Evolutionary conservation across 805 yeast genomes (phyloP).

Genomic region (Jamesozyma rosinii): DNA sequence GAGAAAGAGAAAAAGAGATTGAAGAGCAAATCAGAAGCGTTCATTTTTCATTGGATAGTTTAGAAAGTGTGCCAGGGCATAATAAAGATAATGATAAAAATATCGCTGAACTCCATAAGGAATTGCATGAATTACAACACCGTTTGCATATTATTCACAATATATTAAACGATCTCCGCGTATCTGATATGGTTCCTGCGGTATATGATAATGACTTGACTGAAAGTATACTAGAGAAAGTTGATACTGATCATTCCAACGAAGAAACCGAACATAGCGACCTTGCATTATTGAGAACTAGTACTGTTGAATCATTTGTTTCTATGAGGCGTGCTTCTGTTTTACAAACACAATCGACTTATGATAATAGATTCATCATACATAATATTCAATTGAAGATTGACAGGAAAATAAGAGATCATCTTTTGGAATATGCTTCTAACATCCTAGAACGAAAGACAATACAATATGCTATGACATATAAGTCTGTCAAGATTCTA

Average conservation of each 20-base stretch:
- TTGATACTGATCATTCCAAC: conserved; percentile 8
- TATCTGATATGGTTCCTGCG: conserved; percentile 19
- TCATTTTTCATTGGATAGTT: conserved; percentile 6
- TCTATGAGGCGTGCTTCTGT: conserved; percentile 26
- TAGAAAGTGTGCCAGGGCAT: conserved; percentile 1
- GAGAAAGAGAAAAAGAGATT: conserved; percentile 32
- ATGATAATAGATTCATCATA: conserved; percentile 49
- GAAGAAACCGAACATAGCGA: conserved; percentile 3
- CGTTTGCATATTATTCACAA: conserved; percentile 26
- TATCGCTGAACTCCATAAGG: conserved; percentile 12
- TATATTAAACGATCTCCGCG: conserved; percentile 26
- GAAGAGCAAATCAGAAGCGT: conserved; percentile 31
- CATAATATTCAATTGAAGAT: conserved; percentile 49
- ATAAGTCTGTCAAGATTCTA: conserved; percentile 42
- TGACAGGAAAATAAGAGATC: conserved; percentile 42
- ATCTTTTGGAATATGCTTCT: conserved; percentile 39
- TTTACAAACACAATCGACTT: conserved; percentile 27
- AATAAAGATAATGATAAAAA: conserved; percentile 1
- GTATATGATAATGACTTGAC: neutral
- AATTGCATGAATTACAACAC: conserved; percentile 28
- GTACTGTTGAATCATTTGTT: conserved; percentile 26
- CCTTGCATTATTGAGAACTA: conserved; percentile 10
- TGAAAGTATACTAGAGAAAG: neutral
- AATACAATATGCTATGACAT: conserved; percentile 38
- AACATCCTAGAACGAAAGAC: conserved; percentile 37